Evolutionary conservation across 352 stramenopile genomes (phyloP), one percentile per base, ranked within the genome.

Genomic region (Aphanomyces astaci): DNA sequence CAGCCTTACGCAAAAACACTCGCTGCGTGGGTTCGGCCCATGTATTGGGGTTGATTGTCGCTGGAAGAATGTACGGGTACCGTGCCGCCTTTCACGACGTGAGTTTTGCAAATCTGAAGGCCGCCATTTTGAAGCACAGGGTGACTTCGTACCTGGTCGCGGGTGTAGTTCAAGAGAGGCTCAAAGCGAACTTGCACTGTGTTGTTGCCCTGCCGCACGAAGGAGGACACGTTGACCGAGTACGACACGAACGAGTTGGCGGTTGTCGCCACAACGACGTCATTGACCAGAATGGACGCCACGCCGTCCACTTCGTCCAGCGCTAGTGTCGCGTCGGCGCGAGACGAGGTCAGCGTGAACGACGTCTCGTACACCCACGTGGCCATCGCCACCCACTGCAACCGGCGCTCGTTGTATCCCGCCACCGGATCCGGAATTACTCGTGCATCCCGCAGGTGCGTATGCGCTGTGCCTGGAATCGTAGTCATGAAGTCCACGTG

Each of bases 1-100:
- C 85, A 0, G 87, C 83, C 64, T 95, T 95, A n/a, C 87, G 82
- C 10, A 93, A 73, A 70, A 94, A 95, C 0, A 78, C 82, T 2
- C 87, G 86, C 28, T 87, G 75, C 22, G 86, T 86, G 11, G 84
- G 81, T 63, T 95, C 86, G 13, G 82, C 81, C 84, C 84, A 94
- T 13, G 80, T 79, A 57, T 94, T 91, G 51, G 78, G 90, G 66
- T 92, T 92, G 40, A 78, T 67, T 2, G 84, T 92, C 22, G 74
- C 81, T 0, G 84, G 84, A 4, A 93, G 80, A 45, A 84, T 84
- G 72, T 92, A 94, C 59, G 87, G 85, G 64, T 91, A 92, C 27
- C 67, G 53, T 19, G 60, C 69, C 0, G 82, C 80, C 79, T 92
- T 65, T n/a, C 22, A 63, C 24, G 28, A 45, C 22, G 59, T 75